Base-by-base conservation (phyloP, 495 filamentous ascomycete genomes). In the Talaromyces stipitatus region DNA sequence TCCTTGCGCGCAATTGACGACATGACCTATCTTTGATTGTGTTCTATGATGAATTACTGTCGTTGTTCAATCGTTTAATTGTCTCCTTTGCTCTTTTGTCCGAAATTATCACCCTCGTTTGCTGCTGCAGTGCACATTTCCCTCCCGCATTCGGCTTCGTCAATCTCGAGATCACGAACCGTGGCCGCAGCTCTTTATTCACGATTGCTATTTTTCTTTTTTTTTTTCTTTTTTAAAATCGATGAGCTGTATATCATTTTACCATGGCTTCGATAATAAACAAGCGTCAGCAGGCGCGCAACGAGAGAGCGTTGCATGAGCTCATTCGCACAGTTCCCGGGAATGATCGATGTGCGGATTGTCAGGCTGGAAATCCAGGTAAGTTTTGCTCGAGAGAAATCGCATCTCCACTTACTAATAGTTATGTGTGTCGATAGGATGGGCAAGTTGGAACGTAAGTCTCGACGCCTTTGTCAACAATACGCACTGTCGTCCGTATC, bases 381-480 rank as follows among this genome's bases (percentile, higher is more conserved):
- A 74, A 60, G 80, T 79, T 36, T n/a, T n/a, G n/a, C 32, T 29
- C 45, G 33, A 51, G 12, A 14, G 4, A 12, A 16, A 61, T 51
- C 55, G 54, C 53, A 32, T 60, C 28, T 45, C 29, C 48, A 33
- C 53, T n/a, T 23, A 54, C 26, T 58, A 50, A 38, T 20, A 0
- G 11, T 71, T 47, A 32, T 52, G 26, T 52, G 26, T 30, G 12
- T 52, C 64, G 57, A 27, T 55, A 96, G 92, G 84, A 79, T 98
- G 95, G 95, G 91, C 94, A 71, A 96, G 91, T 79, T 98, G 94
- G 92, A 97, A 88, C 71, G 91, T 96, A 85, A 70, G 90, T 83
- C n/a, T n/a, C n/a, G n/a, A n/a, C 60, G 32, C 18, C 16, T 48
- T 24, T 18, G 9, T 48, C 45, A 48, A n/a, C 45, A 12, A n/a